Evolutionary conservation across 116 monocot genomes (phyloP), one percentile per base, ranked within the genome.

Genomic region (Dioscorea cayenensis): DNA sequence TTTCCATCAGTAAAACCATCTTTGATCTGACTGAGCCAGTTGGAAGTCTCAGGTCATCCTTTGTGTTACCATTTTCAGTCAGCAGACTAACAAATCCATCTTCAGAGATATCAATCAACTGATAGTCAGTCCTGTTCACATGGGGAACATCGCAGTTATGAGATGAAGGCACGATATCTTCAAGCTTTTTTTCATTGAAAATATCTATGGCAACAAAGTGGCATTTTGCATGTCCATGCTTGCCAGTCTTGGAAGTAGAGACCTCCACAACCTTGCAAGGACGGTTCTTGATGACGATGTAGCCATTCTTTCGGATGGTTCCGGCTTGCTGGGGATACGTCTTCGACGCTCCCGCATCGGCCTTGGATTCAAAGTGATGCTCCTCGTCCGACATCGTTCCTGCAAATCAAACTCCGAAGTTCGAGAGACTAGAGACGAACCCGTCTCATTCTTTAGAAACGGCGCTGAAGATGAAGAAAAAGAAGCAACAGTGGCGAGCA

Each of bases 101-200:
- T 64, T 88, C 88, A 60, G 88, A 88, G 9, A 88, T 88, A 73
- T 88, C 88, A 79, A 88, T 88, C 79, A 88, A 77, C 74, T 88
- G 88, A 64, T 88, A 88, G 19, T 88, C 84, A 52, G 88, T 88
- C 63, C 84, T 82, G 62, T 76, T 88, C 7, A 88, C 88, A 75
- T 82, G 82, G 0, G 84, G 88, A 62, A 84, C 81, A 72, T 81
- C 76, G 72, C 76, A 81, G 61, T 81, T 81, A 36, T 76, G 81
- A 71, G 81, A 81, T 28, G 81, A 81, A 16, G 81, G 81, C 25
- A 81, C 81, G 23, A 81, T 81, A 81, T 81, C 81, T 36, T 81
- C 81, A 49, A 81, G 72, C 51, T 81, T 81, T 63, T 81, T 81
- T 11, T 51, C 81, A 60, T 76, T 81, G 51, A 81, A 81, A 50